Evolutionary conservation across 306 rosid genomes (phyloP).

Genomic region (Pterocarpus santalinus): DNA sequence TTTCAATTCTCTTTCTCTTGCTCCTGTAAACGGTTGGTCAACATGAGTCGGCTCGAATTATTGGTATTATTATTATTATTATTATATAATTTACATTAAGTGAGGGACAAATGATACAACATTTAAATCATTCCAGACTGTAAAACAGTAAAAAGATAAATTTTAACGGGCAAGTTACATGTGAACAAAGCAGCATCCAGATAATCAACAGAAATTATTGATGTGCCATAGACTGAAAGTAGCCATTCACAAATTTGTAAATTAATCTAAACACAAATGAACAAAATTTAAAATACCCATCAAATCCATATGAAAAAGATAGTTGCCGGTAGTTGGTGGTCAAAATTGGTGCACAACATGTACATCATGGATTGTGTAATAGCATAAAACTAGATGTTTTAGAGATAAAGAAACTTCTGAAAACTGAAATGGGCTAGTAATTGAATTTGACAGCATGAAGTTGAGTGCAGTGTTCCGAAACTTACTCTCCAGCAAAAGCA

Average conservation of each 20-base stretch:
- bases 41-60: conserved; percentile 13
- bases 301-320: not conserved
- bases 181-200: not conserved
- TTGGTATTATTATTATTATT: not conserved
- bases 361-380: not conserved
- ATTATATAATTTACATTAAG: not conserved
- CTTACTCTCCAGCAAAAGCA: not conserved
- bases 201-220: not conserved
- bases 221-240: not conserved
- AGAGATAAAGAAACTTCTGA: not conserved
- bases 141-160: not conserved
- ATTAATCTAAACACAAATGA: not conserved
- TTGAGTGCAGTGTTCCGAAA: not conserved
- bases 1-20: not conserved
- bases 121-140: not conserved
- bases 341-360: not conserved
- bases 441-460: not conserved
- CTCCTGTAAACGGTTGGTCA: conserved; percentile 4
- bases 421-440: not conserved
- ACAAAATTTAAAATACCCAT: not conserved
- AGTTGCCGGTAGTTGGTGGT: not conserved
- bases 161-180: not conserved
- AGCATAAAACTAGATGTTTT: not conserved
- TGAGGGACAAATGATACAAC: not conserved
- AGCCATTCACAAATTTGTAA: not conserved